Evolutionary conservation across 495 filamentous ascomycete species (phyloP), one percentile per base, ranked within the genome.

Genomic region (Penicillium cinerascens): DNA sequence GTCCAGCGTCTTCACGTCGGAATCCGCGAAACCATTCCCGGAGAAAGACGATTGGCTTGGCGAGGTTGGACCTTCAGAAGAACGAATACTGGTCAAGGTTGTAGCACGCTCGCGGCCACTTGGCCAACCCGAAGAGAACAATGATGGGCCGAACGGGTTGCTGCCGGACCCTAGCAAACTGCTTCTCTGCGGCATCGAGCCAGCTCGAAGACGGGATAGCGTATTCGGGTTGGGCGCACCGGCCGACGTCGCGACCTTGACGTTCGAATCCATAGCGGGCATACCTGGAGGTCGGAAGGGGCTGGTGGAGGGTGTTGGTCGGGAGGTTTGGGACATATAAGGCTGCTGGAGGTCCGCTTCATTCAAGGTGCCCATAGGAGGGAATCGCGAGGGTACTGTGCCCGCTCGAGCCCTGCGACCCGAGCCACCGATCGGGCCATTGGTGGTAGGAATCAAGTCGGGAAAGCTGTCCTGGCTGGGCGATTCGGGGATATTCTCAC

Each of bases 401-500:
- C 93, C 93, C 48, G 93, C 93, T 70, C 93, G 84, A 46, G 91
- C 85, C 58, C 93, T 82, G 43, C 87, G 79, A 37, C 83, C 60
- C 77, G 86, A 66, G 74, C 72, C 72, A 58, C 78, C 68, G 67
- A 86, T 57, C 68, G 75, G 45, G 70, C 78, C 64, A 77, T 82
- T 69, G 67, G 77, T 60, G n/a, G 75, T 76, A 52, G 89, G 82
- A 35, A 87, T 79, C 64, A 95, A 87, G 62, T 97, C 92, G 17
- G 93, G 91, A 60, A 97, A 97, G 52, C 88, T 92, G 72, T 97
- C 93, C 61, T 89, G 91, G 47, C 87, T 91, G n/a, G 86, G 86
- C 9, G 91, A 95, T 74, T 98, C 93, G 56, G 93, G 95, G 46
- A 97, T 96, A 49, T 93, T 96, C 73, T 97, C 93, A 54, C 93